Evolutionary conservation across 345 rosid species (phyloP), one percentile per base, ranked within the genome.

Genomic region (Pistacia atlantica): DNA sequence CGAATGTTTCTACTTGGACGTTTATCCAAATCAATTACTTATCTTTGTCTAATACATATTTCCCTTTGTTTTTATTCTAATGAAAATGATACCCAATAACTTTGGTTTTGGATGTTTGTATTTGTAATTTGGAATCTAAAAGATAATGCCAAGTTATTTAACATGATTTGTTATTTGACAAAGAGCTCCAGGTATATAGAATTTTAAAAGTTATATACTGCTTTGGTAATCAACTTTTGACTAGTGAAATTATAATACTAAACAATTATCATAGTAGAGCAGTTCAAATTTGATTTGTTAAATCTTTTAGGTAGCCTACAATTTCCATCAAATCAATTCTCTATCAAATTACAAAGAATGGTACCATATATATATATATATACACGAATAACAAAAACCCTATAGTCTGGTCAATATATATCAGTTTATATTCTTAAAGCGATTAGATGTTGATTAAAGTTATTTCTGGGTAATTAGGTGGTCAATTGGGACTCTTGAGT

Each of bases 1-100:
- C 74, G 61, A 57, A 58, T 55, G 71, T 63, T 55, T 64, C 17
- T 68, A 58, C 49, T 63, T 72, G 80, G 71, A 31, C 59, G 31
- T 31, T 64, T 46, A 71, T 74, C 52, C 37, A 61, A 31, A 8
- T 49, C 33, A 31, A 31, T 31, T 31, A 31, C 33, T 31, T 31
- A 31, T 49, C 54, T 14, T 20, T 18, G 12, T 42, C 2, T n/a
- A 3, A 14, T 7, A n/a, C 4, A 46, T n/a, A 42, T 42, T n/a
- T 64, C 45, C 31, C 22, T 66, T 66, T n/a, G 28, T 9, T n/a
- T 7, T 42, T 42, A 42, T 66, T 64, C 2, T 42, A 10, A 8
- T 45, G 69, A n/a, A 16, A 9, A 68, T 22, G 58, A 68, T 68
- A 11, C 59, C 59, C 3, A 68, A 49, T 28, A 4, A 3, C 28